Evolutionary conservation across 1,139 yeast species (phyloP).

Genomic region (Protomyces pachydermus): DNA sequence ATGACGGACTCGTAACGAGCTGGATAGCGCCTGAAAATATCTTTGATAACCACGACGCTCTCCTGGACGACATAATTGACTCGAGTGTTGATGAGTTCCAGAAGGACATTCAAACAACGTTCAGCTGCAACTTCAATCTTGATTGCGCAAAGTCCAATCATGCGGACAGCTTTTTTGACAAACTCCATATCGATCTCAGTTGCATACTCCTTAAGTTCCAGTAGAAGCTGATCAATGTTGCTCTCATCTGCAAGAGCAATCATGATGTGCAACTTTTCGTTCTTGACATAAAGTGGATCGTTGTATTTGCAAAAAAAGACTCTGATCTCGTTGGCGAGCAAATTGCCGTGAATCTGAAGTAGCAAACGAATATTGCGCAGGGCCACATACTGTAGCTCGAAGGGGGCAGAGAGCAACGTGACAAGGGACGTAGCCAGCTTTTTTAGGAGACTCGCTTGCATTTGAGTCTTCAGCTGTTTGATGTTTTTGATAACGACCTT

Average conservation of each 20-base stretch:
- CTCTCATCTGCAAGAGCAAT: conserved; percentile 70
- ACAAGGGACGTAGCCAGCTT: conserved; percentile 85
- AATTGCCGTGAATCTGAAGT: conserved; percentile 78
- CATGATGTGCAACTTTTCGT: conserved; percentile 88
- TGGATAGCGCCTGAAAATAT: conserved; percentile 74
- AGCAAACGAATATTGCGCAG: conserved; percentile 85
- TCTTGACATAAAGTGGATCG: conserved; percentile 87
- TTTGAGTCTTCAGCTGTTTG: conserved; percentile 48
- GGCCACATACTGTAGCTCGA: conserved; percentile 95
- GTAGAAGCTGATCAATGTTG: conserved; percentile 64
- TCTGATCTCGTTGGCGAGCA: conserved; percentile 73
- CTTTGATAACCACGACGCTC: conserved; percentile 65
- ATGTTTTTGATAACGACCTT: conserved; percentile 74
- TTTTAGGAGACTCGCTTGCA: conserved; percentile 50
- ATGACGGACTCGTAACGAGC: conserved; percentile 63
- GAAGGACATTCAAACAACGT: conserved; percentile 71
- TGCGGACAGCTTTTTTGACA: conserved; percentile 72
- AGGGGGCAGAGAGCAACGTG: conserved; percentile 76
- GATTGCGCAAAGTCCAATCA: conserved; percentile 85
- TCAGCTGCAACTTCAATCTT: conserved; percentile 57
- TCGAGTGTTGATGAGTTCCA: conserved; percentile 71
- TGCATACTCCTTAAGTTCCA: conserved; percentile 85
- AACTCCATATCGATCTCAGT: conserved; percentile 92
- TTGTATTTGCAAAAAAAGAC: conserved; percentile 91
- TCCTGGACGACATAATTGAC: conserved; percentile 76